Evolutionary conservation across 495 filamentous ascomycete genomes (phyloP).

Genomic region (Penicillium herquei): DNA sequence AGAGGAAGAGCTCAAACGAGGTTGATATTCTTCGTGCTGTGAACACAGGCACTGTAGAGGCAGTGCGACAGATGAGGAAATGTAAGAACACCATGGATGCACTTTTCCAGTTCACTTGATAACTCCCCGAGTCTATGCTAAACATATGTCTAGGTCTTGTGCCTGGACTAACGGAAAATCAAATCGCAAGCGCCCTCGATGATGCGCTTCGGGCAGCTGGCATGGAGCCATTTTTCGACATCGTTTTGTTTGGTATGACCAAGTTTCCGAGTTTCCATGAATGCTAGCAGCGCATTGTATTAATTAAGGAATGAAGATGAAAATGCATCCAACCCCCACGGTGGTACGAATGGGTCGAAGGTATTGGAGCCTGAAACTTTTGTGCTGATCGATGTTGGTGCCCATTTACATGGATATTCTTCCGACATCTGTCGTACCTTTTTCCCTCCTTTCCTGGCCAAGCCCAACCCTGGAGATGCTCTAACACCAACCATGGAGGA

Average conservation of each 20-base stretch:
- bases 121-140: too few relatives aligned
- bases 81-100: conserved; percentile 21
- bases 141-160: conserved; percentile 30
- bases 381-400: conserved; percentile 55
- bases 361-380: conserved; percentile 48
- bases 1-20: conserved; percentile 48
- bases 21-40: conserved; percentile 53
- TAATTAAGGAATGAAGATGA: conserved; percentile 25
- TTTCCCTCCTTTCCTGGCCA: conserved; percentile 38
- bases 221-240: conserved; percentile 54
- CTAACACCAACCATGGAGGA: conserved; percentile 27
- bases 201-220: conserved; percentile 45
- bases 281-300: too few relatives aligned
- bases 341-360: conserved; percentile 50
- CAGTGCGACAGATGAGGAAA: conserved; percentile 51
- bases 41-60: conserved; percentile 57
- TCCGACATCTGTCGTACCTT: conserved; percentile 59
- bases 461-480: conserved; percentile 9
- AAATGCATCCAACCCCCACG: conserved; percentile 53
- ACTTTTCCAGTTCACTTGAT: neutral
- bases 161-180: conserved; percentile 48
- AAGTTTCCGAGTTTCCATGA: conserved; percentile 4
- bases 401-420: conserved; percentile 55
- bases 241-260: conserved; percentile 48
- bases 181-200: conserved; percentile 50